Evolutionary conservation across 2,329 filamentous ascomycete genomes (phyloP).

Genomic region (Alternaria burnsii): DNA sequence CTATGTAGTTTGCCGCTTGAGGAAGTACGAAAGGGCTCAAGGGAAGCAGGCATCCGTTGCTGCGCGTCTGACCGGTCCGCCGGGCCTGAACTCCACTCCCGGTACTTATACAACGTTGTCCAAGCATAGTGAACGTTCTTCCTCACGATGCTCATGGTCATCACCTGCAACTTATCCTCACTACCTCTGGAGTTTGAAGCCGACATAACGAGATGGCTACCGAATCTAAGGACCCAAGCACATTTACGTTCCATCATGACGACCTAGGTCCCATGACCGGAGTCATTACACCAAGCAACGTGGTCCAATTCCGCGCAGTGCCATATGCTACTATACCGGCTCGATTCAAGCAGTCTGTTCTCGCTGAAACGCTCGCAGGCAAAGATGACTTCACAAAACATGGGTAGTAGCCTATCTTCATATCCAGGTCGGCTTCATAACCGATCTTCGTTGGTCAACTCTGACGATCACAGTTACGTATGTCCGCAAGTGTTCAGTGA

Average conservation of each 20-base stretch:
- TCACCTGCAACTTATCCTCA: background rate
- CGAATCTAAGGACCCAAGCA: background rate
- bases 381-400: conserved; percentile 26
- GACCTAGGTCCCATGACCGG: conserved; percentile 31
- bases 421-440: background rate
- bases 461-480: conserved; percentile 21
- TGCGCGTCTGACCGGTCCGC: background rate
- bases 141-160: background rate
- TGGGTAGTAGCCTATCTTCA: conserved; percentile 16
- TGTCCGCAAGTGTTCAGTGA: conserved; percentile 26
- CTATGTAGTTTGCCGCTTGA: background rate
- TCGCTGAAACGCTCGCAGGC: conserved; percentile 12
- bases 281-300: conserved; percentile 25
- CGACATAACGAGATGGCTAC: background rate
- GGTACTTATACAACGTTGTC: background rate
- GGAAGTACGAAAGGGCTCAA: background rate
- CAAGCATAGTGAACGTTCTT: background rate
- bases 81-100: conserved; percentile 2
- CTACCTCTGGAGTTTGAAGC: background rate
- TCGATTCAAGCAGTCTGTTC: conserved; percentile 33
- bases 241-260: conserved; percentile 27
- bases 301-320: conserved; percentile 37
- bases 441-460: background rate
- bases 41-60: background rate
- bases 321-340: conserved; percentile 32